A percentile compares a stretch with the other conserved stretches of the same genome.
phyloP scores from a whole-genome alignment of 1,139 yeast species.

The Nakaseomyces nivariensis region DNA sequence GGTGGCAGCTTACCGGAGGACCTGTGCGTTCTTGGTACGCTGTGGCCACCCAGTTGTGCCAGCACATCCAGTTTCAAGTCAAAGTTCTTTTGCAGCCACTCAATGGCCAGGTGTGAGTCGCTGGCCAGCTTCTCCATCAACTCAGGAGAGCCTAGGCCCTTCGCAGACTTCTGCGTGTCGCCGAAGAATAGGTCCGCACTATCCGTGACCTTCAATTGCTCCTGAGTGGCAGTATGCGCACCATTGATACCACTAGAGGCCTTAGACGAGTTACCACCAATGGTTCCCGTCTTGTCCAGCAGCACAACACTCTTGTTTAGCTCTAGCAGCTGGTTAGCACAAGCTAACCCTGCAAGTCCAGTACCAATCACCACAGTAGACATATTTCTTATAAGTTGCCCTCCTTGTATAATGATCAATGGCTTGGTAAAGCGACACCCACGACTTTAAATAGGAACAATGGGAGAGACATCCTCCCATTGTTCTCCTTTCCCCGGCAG shows the following conservation, averaged over 20 bases:
- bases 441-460: too few relatives aligned
- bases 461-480: too few relatives aligned
- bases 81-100: conserved; percentile 61
- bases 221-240: conserved; percentile 54
- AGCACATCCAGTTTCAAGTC: conserved; percentile 54
- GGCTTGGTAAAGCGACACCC: too few relatives aligned
- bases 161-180: conserved; percentile 61
- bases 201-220: conserved; percentile 40
- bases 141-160: conserved; percentile 47
- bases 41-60: conserved; percentile 65
- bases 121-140: conserved; percentile 29
- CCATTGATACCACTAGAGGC: conserved; percentile 84
- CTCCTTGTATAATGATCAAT: too few relatives aligned
- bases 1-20: conserved; percentile 55
- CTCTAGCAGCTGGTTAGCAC: conserved; percentile 56
- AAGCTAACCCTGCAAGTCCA: conserved; percentile 72
- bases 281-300: conserved; percentile 51
- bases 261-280: conserved; percentile 73
- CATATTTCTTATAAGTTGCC: neutral
- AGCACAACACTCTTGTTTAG: conserved; percentile 43
- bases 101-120: conserved; percentile 52
- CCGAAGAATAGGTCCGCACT: conserved; percentile 48
- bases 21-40: conserved; percentile 65
- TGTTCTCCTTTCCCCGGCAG: too few relatives aligned
- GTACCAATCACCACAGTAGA: conserved; percentile 56